Percentiles rank a stretch among this genome's conserved stretches.
Evolutionary conservation across 345 rosid genomes (phyloP).

Genomic region (Pseudoturritis turrita): DNA sequence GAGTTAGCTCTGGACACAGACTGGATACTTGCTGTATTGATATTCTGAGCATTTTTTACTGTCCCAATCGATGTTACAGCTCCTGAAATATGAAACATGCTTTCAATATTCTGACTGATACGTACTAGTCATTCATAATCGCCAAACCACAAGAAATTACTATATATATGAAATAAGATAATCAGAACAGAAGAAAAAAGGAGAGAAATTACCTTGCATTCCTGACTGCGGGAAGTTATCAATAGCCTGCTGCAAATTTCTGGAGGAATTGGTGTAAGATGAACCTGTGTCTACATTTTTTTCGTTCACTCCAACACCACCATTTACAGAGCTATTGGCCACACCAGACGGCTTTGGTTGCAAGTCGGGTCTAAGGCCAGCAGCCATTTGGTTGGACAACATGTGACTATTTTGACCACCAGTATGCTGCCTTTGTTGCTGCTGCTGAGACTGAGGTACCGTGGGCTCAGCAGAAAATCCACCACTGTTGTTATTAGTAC

Average conservation of each 20-base stretch:
- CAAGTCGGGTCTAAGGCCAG: conserved; percentile 56
- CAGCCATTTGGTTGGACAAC: conserved; percentile 58
- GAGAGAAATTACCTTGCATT: conserved; percentile 45
- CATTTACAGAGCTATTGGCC: conserved; percentile 56
- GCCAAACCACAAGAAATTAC: conserved; percentile 6
- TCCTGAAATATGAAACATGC: conserved; percentile 41
- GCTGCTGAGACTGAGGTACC: conserved; percentile 59
- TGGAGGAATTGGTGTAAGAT: conserved; percentile 49
- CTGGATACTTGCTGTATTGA: conserved; percentile 44
- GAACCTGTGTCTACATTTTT: conserved; percentile 43
- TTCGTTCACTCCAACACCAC: conserved; percentile 58
- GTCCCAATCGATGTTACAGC: conserved; percentile 50
- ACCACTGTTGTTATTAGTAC: conserved; percentile 35
- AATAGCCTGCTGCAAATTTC: conserved; percentile 51
- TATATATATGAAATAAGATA: not conserved
- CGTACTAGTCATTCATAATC: conserved; percentile 8
- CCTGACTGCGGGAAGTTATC: conserved; percentile 52
- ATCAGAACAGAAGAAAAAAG: not conserved
- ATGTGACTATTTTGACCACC: conserved; percentile 66
- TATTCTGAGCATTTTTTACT: conserved; percentile 48
- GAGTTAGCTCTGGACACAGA: conserved; percentile 53
- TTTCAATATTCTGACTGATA: conserved; percentile 13
- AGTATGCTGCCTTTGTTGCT: conserved; percentile 59
- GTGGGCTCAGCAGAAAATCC: conserved; percentile 74
- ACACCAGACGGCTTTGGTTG: conserved; percentile 68